These are phyloP conservation scores for Phytophthora ramorum DNA, from an alignment of 352 stramenopile genomes.

Conservation along the genomic window DNA sequence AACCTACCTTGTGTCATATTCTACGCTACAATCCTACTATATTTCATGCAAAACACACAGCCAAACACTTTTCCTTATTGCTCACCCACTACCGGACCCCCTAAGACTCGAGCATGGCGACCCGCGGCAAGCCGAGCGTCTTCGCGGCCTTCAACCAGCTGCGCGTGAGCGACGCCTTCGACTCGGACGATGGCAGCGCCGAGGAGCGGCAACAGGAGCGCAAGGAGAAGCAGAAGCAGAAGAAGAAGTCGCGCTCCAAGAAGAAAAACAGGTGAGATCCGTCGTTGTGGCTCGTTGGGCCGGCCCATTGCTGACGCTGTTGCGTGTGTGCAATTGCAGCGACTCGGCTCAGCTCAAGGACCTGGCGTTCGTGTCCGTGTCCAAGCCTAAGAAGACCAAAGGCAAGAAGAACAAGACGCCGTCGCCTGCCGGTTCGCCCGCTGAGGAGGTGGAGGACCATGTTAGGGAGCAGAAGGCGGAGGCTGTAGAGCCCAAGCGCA, in stretches of 20 bases:
- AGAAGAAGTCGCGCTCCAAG: conserved; percentile 79
- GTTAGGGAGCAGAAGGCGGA: conserved; percentile 12
- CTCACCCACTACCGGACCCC: conserved; percentile 5
- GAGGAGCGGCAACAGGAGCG: conserved; percentile 65
- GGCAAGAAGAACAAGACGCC: conserved; percentile 38
- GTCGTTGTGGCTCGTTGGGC: neutral
- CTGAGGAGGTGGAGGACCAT: conserved; percentile 14
- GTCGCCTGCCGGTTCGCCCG: conserved; percentile 16
- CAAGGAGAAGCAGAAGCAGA: conserved; percentile 68
- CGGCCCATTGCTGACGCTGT: no score
- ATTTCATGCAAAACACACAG: conserved; percentile 8
- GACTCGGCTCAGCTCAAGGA: conserved; percentile 76
- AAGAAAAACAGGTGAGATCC: conserved; percentile 69
- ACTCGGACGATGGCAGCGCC: conserved; percentile 53
- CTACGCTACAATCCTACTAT: neutral
- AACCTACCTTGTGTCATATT: neutral
- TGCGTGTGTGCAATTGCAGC: conserved; percentile 33
- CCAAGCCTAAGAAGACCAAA: conserved; percentile 76
- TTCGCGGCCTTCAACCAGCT: conserved; percentile 74
- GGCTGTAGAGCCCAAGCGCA: conserved; percentile 3
- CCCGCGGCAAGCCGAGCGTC: conserved; percentile 68
- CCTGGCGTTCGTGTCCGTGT: conserved; percentile 68
- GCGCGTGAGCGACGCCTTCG: conserved; percentile 47
- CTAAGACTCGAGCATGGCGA: conserved; percentile 36
- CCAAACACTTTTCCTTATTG: conserved; percentile 34